Evolutionary conservation across 306 rosid species (phyloP), one percentile per base, ranked within the genome.

Genomic region (Oemleria cerasiformis): DNA sequence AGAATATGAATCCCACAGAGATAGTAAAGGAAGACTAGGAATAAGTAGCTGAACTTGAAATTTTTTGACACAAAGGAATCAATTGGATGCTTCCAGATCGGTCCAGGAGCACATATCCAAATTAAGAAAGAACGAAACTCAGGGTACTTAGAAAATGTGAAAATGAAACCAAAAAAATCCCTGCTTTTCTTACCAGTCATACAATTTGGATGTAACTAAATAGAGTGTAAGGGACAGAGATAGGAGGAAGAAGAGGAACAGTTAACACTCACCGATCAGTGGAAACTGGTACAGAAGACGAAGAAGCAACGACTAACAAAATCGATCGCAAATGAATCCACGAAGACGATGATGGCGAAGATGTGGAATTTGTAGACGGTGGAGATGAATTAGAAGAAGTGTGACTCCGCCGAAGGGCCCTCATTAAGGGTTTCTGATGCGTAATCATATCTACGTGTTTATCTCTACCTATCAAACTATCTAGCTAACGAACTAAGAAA

Each of bases 301-400:
- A 74, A 47, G 64, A 74, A 55, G 57, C 63, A 54, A 65, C 78
- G 47, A 74, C 78, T 74, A 74, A 65, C 71, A 74, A 54, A 54
- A 74, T 45, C 65, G 71, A 74, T 74, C 71, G 78, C 72, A 74
- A 7, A 74, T 74, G 78, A 65, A 74, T 34, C 78, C 78, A 74
- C 55, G 63, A 70, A 42, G 74, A 74, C 30, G 77, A 62, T 1
- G 77, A 73, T 7, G 60, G 39, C 7, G 71, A 30, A 10, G 77
- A 73, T 21, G 63, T 49, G 8, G 77, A 51, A 25, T 76, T 76
- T 51, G 76, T 47, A 47, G 81, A 40, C 47, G 72, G 40, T 9
- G 80, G 70, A 38, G 80, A 49, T 10, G 80, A 57, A 70, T 58
- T 21, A 76, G 71, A 70, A 55, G 78, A 74, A 54, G 72, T 65